Conservation (phyloP, 2,329 filamentous ascomycete genomes). For the Myotisia sp. region DNA sequence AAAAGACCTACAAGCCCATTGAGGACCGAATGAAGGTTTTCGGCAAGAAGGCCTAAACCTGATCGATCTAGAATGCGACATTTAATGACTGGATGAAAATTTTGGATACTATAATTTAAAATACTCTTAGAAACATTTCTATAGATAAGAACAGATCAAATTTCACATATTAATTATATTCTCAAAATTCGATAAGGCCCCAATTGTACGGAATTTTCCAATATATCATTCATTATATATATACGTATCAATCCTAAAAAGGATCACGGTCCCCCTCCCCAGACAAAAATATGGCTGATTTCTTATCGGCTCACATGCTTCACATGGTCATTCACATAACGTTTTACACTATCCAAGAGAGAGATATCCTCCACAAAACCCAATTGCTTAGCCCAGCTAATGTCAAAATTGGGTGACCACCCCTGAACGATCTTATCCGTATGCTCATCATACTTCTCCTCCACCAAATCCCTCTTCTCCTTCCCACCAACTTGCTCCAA, state of each 20-base stretch:
- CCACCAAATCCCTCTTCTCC: slow-evolving; percentile 39
- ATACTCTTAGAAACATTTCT: too few relatives aligned
- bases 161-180: too few relatives aligned
- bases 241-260: background rate
- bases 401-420: slow-evolving; percentile 46
- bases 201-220: too few relatives aligned
- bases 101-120: too few relatives aligned
- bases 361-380: slow-evolving; percentile 30
- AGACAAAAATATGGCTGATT: too few relatives aligned
- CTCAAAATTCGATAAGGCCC: too few relatives aligned
- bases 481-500: slow-evolving; percentile 42
- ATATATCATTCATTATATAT: background rate
- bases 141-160: too few relatives aligned
- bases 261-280: background rate
- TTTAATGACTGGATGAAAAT: too few relatives aligned
- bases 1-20: slow-evolving; percentile 51
- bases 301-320: too few relatives aligned
- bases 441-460: slow-evolving; percentile 41
- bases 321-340: slow-evolving; percentile 24
- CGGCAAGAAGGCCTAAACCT: too few relatives aligned
- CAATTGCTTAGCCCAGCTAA: slow-evolving; percentile 38
- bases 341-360: slow-evolving; percentile 28
- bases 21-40: slow-evolving; percentile 55
- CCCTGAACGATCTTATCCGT: slow-evolving; percentile 45
- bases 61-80: too few relatives aligned